Base-by-base conservation (phyloP, 352 stramenopile genomes). In the Phytophthora europaea region DNA sequence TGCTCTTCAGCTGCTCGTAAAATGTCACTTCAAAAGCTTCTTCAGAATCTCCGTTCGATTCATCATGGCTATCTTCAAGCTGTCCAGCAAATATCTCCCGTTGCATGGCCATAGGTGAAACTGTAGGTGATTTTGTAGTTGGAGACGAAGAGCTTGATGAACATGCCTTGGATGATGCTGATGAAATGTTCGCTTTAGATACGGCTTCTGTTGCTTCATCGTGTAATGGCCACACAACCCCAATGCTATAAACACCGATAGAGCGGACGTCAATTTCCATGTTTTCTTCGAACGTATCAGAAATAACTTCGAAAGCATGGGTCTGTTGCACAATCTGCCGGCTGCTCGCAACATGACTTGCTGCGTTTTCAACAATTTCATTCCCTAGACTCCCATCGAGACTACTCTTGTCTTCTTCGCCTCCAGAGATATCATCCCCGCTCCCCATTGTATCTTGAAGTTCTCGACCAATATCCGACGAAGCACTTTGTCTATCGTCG, bases 241-340 rank as follows among this genome's bases (percentile, higher is more conserved):
- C 71, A 47, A 93, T 90, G 12, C 66, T 82, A 45, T 91, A 74
- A 9, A 89, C 79, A 13, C 85, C 85, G 50, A 93, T 88, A 0
- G 76, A 81, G 13, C 73, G 72, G n/a, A 84, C 72, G 66, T 93
- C 84, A 34, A 85, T 40, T 26, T 80, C 68, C 12, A 55, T 28
- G 2, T 47, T 48, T 16, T 75, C 72, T 10, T 8, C 33, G 13
- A 36, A 10, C 36, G 38, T 40, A 22, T 58, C 57, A 6, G 65
- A 48, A 20, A 20, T 33, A 10, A 51, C 18, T 6, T 43, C 16
- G 2, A 51, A 56, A 52, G 34, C 53, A 40, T 47, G 33, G 23
- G 66, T 58, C 15, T 71, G 61, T 6, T 67, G 53, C n/a, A 54
- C 12, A 23, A 67, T 38, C 43, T 51, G 38, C 38, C 18, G 59